Base-by-base conservation (phyloP, 495 filamentous ascomycete genomes). In the Penicillium samsonianum region DNA sequence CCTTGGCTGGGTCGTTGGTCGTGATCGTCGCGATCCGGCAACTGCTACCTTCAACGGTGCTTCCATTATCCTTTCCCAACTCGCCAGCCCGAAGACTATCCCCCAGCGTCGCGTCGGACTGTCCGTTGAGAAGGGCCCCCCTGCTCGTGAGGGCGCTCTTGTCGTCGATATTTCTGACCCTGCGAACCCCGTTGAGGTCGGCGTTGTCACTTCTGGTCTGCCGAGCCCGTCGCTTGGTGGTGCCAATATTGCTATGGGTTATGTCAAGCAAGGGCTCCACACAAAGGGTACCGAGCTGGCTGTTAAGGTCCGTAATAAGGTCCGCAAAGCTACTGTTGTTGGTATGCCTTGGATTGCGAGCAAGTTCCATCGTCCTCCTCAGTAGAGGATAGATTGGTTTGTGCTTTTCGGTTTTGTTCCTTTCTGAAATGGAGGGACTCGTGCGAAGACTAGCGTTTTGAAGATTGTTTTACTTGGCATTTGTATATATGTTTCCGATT, bases 211-310 rank as follows among this genome's bases (percentile, higher is more conserved):
- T 8, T 93, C 89, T 50, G 94, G 94, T 8, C 87, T 92, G 60
- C 94, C 94, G 0, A 91, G 88, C 63, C 94, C 93, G 6, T 90
- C 87, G 1, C 77, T 96, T 17, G 86, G 84, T 23, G 87, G 87
- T 20, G 87, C 84, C 69, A 97, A 97, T 67, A 91, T 98, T 53
- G 92, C 95, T 41, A 98, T 98, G 94, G 94, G 88, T 0, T 98
- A 98, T 69, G 78, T 98, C 60, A 85, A 86, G 73, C 82, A 86
- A 60, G 91, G 91, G 0, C 69, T 87, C 65, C 90, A 96, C 63
- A 96, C 95, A 81, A 78, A 84, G 45, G 95, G 92, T 6, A 97
- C 93, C 0, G 86, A 92, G 71, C 78, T 98, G 2, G 82, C 82
- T 17, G 87, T 96, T 11, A 59, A 90, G 55, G 89, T 98, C 1